A percentile compares a stretch with the other conserved stretches of the same genome.
Conservation (phyloP, 2,329 filamentous ascomycete genomes). For the Talaromyces sp. region DNA sequence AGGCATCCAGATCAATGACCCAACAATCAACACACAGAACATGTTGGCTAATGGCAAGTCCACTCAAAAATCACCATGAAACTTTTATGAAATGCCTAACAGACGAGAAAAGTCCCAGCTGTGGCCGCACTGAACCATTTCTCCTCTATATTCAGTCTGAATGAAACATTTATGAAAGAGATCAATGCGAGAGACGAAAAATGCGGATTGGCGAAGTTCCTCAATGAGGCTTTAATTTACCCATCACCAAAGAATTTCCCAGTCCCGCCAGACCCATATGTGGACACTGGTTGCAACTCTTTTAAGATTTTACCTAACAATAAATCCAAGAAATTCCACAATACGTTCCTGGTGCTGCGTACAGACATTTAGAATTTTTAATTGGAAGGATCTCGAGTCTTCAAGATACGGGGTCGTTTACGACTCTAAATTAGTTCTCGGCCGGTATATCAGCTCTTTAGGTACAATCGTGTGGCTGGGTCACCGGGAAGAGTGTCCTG, state of each 20-base stretch:
- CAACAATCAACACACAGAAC: slow-evolving; percentile 51
- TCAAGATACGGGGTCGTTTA: slow-evolving; percentile 4
- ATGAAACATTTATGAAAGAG: slow-evolving; percentile 35
- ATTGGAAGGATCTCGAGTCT: slow-evolving; percentile 51
- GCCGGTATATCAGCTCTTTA: background rate
- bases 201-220: slow-evolving; percentile 42
- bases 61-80: background rate
- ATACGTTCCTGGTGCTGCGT: slow-evolving; percentile 48
- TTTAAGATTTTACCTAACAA: background rate
- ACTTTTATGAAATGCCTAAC: background rate
- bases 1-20: slow-evolving; percentile 64
- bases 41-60: slow-evolving; percentile 44
- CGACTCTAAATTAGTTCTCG: background rate
- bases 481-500: background rate
- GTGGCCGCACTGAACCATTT: slow-evolving; percentile 38
- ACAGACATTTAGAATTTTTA: slow-evolving; percentile 70
- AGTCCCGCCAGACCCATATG: slow-evolving; percentile 29
- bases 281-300: slow-evolving; percentile 37
- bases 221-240: slow-evolving; percentile 51
- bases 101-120: slow-evolving; percentile 23
- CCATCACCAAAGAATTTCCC: slow-evolving; percentile 54
- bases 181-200: slow-evolving; percentile 35
- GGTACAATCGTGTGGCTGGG: background rate
- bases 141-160: slow-evolving; percentile 38
- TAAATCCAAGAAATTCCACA: slow-evolving; percentile 7